phyloP scores from a whole-genome alignment of 129 eudicot genomes.

The Escallonia herrerae region DNA sequence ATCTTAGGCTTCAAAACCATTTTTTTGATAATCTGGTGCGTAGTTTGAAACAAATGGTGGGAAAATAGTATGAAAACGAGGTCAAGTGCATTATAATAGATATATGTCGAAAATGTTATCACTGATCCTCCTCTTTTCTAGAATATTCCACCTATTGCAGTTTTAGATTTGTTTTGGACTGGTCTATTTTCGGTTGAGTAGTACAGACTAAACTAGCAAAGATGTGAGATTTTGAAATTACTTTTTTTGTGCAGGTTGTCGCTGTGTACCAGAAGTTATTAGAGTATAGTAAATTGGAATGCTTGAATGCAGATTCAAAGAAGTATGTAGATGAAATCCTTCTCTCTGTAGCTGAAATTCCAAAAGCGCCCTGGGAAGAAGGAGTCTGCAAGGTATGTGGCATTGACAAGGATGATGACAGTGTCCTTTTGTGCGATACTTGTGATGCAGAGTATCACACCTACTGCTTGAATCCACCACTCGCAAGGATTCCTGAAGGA shows the following conservation, averaged over 20 bases:
- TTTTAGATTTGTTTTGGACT: not conserved
- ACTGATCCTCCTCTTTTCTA: not conserved
- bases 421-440: slow-evolving; percentile 53
- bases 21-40: no score
- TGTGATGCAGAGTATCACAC: slow-evolving; percentile 69
- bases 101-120: not conserved
- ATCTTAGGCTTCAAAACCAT: no score
- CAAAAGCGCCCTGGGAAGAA: slow-evolving; percentile 52
- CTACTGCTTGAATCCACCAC: slow-evolving; percentile 68
- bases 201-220: not conserved
- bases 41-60: not conserved
- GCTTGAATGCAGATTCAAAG: slow-evolving; percentile 18
- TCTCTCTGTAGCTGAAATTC: slow-evolving; percentile 23
- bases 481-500: slow-evolving; percentile 56
- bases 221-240: not conserved
- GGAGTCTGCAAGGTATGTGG: slow-evolving; percentile 73
- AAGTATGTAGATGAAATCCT: slow-evolving; percentile 36
- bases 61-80: not conserved
- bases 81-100: not conserved
- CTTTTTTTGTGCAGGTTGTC: slow-evolving; percentile 30
- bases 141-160: not conserved
- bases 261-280: slow-evolving; percentile 12
- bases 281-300: slow-evolving; percentile 14
- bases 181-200: no score
- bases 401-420: slow-evolving; percentile 54